phyloP scores from a whole-genome alignment of 208 protist species.

The Leptomonas pyrrhocoris region DNA sequence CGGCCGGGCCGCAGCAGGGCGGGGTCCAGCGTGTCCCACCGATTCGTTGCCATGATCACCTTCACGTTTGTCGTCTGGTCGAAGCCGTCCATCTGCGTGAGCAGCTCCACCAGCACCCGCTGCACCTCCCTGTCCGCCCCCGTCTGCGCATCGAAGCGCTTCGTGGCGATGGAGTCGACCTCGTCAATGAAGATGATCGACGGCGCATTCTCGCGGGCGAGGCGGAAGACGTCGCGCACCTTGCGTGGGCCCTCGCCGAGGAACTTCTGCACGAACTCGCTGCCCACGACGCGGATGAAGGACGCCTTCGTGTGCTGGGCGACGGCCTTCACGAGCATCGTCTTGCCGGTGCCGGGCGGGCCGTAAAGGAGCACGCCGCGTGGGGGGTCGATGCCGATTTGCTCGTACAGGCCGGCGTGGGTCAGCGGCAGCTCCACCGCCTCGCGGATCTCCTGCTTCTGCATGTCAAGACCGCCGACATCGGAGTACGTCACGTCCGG shows the following conservation, averaged over 20 bases:
- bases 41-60: constrained; percentile 99
- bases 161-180: constrained; percentile 99
- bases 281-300: constrained; percentile 99
- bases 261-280: constrained; percentile 99
- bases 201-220: constrained; percentile 98
- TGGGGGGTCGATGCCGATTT: constrained; percentile 99
- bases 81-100: constrained; percentile 99
- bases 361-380: constrained; percentile 99
- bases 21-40: constrained; percentile 99
- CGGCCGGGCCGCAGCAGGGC: constrained; percentile 98
- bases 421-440: constrained; percentile 99
- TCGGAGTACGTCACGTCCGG: constrained; percentile 97
- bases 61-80: constrained; percentile 99
- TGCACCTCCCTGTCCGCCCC: constrained; percentile 99
- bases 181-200: constrained; percentile 99
- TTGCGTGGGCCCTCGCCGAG: constrained; percentile 99
- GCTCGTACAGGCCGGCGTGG: constrained; percentile 98
- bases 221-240: constrained; percentile 98
- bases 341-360: too few relatives aligned
- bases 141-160: constrained; percentile 99
- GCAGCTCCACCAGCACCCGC: constrained; percentile 99
- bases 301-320: constrained; percentile 98
- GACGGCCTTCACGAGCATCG: constrained; percentile 99
- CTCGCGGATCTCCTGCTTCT: constrained; percentile 99
- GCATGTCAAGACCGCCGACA: constrained; percentile 99